phyloP scores from a whole-genome alignment of 495 filamentous ascomycete species.

The Xylaria bambusicola region DNA sequence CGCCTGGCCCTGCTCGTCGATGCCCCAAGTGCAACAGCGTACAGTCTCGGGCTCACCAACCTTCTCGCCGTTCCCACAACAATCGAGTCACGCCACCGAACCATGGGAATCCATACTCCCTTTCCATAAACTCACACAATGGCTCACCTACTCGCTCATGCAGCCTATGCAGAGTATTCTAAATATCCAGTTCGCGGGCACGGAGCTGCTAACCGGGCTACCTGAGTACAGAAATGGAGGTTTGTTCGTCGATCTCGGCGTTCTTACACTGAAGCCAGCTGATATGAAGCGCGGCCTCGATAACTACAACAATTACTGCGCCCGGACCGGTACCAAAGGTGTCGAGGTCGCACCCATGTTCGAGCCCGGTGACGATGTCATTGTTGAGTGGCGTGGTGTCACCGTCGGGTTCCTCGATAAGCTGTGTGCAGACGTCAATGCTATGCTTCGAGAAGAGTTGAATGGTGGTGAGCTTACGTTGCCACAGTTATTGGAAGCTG shows the following conservation, averaged over 20 bases:
- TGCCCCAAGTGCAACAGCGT: slow-evolving; percentile 65
- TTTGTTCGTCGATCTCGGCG: slow-evolving; percentile 77
- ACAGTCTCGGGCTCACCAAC: slow-evolving; percentile 34
- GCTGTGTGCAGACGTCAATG: slow-evolving; percentile 72
- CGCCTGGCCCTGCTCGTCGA: slow-evolving; percentile 85
- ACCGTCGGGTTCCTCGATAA: slow-evolving; percentile 84
- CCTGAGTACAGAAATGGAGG: slow-evolving; percentile 90
- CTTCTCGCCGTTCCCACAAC: slow-evolving; percentile 48
- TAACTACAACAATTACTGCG: slow-evolving; percentile 71
- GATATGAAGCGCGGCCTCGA: slow-evolving; percentile 67
- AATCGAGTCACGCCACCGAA: slow-evolving; percentile 47
- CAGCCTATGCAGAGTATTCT: slow-evolving; percentile 81
- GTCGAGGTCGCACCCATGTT: slow-evolving; percentile 76
- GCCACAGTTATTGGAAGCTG: slow-evolving; percentile 82
- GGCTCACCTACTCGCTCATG: slow-evolving; percentile 87
- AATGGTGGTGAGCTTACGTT: slow-evolving; percentile 63
- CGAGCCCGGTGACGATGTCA: slow-evolving; percentile 75
- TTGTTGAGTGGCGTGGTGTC: slow-evolving; percentile 84
- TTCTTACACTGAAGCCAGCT: slow-evolving; percentile 70
- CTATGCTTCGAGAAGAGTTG: slow-evolving; percentile 49
- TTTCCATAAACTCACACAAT: slow-evolving; percentile 90
- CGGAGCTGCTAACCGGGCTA: slow-evolving; percentile 76
- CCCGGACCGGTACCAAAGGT: slow-evolving; percentile 71
- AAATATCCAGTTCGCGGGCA: slow-evolving; percentile 73
- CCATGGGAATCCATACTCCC: slow-evolving; percentile 94